Evolutionary conservation across 169 alveolate genomes (phyloP), one percentile per base, ranked within the genome.

Genomic region (Cryptosporidium meleagridis): DNA sequence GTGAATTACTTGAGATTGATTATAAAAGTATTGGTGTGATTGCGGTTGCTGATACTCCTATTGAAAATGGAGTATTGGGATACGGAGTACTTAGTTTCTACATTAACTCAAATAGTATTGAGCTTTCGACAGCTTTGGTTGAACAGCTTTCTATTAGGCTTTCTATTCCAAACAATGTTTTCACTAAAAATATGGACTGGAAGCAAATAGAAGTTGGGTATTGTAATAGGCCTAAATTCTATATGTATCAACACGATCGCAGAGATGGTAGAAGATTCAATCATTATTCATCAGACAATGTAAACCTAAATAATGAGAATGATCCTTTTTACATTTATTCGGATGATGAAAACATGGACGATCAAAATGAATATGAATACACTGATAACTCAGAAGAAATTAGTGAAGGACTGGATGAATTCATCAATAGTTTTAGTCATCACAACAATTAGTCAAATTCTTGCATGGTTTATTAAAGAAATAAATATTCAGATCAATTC

Each of bases 41-140:
- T 65, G 89, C 89, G 10, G 89, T 80, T 41, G 89, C 80, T 10
- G 89, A 80, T 29, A 80, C 89, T 23, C 89, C 89, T 14, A n/a
- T 65, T 21, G 68, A 45, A n/a, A 41, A 80, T 48, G 75, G 51
- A 23, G 35, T 12, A 18, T 44, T 62, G 5, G 89, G 89, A 8
- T 80, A 62, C 33, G 89, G 89, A 1, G 89, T 80, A n/a, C 21
- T 80, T 3, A 80, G 65, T 23, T 80, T 80, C 67, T 80, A 62
- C 68, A 62, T 80, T 44, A 37, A 23, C 16, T 80, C 89, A 8
- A 44, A 41, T 67, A 35, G 37, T n/a, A 16, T 65, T n/a, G 75
- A 59, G 3, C 29, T 41, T 18, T 62, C 89, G 0, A 21, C 80
- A 29, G 26, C 16, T 35, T 21, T 80, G 35, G 52, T 65, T 7